phyloP scores from a whole-genome alignment of 108 stramenopile species.

The Schizochytrium sp. region DNA sequence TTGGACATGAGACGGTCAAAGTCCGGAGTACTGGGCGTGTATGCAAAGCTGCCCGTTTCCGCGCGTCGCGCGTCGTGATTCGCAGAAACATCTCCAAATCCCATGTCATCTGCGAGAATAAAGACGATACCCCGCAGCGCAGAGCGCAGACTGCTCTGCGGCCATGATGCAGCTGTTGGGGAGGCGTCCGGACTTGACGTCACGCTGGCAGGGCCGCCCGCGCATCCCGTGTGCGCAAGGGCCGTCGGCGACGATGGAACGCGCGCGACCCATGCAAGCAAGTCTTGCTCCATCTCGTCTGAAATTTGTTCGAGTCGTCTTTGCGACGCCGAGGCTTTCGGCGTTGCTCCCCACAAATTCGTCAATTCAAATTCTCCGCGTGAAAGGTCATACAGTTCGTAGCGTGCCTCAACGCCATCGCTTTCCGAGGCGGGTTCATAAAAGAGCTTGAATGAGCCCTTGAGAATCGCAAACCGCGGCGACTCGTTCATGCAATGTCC shows the following conservation, averaged over 20 bases:
- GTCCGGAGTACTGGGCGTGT: not conserved
- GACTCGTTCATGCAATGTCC: not conserved
- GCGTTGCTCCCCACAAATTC: not conserved
- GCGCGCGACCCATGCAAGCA: not conserved
- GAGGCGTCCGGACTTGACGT: not conserved
- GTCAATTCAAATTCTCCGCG: not conserved
- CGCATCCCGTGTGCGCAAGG: not conserved
- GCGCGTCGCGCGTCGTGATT: not conserved
- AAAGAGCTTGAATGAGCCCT: not conserved
- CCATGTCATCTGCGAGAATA: slow-evolving; percentile 5
- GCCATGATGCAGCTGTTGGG: not conserved
- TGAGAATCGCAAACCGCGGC: not conserved
- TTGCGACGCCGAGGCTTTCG: not conserved
- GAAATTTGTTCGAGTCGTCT: not conserved
- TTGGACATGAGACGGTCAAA: not conserved
- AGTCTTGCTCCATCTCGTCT: not conserved
- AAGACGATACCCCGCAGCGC: not conserved
- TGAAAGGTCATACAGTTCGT: not conserved
- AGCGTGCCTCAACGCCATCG: not conserved
- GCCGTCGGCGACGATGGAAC: not conserved
- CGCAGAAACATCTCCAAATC: not conserved
- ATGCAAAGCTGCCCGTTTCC: not conserved
- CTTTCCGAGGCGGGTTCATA: not conserved
- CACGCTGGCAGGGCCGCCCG: not conserved
- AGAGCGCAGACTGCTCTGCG: not conserved